Base-by-base conservation (phyloP, 208 protist species). In the Acanthamoeba healyi region DNA sequence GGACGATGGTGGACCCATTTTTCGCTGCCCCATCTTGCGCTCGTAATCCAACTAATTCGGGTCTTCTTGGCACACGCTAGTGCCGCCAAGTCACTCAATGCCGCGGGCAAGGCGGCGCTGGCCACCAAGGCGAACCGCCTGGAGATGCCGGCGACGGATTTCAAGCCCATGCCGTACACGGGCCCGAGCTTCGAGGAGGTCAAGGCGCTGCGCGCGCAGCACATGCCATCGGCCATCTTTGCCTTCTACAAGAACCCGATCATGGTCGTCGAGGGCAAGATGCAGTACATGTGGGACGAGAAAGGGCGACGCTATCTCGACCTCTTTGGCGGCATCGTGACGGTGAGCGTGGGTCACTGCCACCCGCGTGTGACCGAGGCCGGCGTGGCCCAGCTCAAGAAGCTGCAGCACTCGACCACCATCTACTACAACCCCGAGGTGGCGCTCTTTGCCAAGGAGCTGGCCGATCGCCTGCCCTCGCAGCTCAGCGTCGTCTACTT, bases 341-440 rank as follows among this genome's bases (percentile, higher is more conserved):
- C 94, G 36, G 94, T 94, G 10, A 94, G 87, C 94, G 95, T 98
- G 42, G 97, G 97, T 15, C 97, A 98, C 94, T 97, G 96, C 88
- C 95, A 98, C 88, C 96, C 96, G 15, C 54, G 65, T 17, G 95
- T 98, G 17, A 96, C 97, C 9, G 93, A 89, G 36, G 97, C 95
- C 42, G 97, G 82, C 29, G 38, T 32, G 9, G 46, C 81, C 46
- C 97, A 98, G 96, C 89, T 98, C n/a, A 56, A 44, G 58, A 84
- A 77, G 24, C 91, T 97, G n/a, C 82, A 96, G 94, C 95, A 97
- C 94, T 94, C 94, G 24, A 98, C 94, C 81, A 98, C 97, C 29
- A 93, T 96, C 32, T 98, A 97, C 81, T 84, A 97, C 24, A 94
- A 96, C 82, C 84, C 90, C 6, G 34, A 86, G 26, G 82, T 96